phyloP scores from a whole-genome alignment of 2,329 filamentous ascomycete species.

The Fusarium citri region DNA sequence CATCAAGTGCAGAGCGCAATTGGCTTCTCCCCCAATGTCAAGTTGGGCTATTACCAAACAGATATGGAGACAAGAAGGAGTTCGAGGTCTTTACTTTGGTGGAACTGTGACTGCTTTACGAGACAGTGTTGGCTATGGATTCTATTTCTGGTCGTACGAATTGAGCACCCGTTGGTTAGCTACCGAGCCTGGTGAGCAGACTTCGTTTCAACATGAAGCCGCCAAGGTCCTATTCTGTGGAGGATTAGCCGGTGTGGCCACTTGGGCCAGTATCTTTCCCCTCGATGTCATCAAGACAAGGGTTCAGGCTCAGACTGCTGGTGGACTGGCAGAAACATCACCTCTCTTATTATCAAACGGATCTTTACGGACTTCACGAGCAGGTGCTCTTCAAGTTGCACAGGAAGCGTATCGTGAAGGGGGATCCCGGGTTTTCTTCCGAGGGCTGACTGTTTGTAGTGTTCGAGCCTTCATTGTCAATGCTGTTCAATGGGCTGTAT shows the following conservation, averaged over 20 bases:
- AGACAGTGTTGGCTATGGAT: conserved; percentile 94
- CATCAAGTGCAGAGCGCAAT: conserved; percentile 88
- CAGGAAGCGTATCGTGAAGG: conserved; percentile 73
- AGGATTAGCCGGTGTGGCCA: conserved; percentile 86
- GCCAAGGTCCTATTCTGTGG: conserved; percentile 82
- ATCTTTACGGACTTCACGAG: conserved; percentile 41
- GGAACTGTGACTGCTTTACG: conserved; percentile 83
- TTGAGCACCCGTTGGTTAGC: conserved; percentile 70
- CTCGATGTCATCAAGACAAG: conserved; percentile 93
- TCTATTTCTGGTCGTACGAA: conserved; percentile 97
- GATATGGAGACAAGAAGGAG: conserved; percentile 67
- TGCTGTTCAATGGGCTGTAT: conserved; percentile 91
- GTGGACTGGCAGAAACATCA: conserved; percentile 24
- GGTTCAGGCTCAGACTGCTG: conserved; percentile 77
- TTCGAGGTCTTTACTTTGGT: conserved; percentile 82
- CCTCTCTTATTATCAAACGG: conserved; percentile 38
- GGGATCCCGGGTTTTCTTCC: conserved; percentile 74
- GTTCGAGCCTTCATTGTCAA: conserved; percentile 91
- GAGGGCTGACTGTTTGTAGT: conserved; percentile 83
- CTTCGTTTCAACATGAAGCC: conserved; percentile 57
- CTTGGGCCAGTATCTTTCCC: conserved; percentile 92
- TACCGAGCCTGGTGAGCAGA: conserved; percentile 28
- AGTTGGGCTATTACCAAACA: conserved; percentile 73
- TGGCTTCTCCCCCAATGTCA: conserved; percentile 62
- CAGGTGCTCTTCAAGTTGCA: conserved; percentile 72